These are phyloP conservation scores for Fusarium mexicanum DNA, from an alignment of 2,329 filamentous ascomycete species.

Conservation along the genomic window DNA sequence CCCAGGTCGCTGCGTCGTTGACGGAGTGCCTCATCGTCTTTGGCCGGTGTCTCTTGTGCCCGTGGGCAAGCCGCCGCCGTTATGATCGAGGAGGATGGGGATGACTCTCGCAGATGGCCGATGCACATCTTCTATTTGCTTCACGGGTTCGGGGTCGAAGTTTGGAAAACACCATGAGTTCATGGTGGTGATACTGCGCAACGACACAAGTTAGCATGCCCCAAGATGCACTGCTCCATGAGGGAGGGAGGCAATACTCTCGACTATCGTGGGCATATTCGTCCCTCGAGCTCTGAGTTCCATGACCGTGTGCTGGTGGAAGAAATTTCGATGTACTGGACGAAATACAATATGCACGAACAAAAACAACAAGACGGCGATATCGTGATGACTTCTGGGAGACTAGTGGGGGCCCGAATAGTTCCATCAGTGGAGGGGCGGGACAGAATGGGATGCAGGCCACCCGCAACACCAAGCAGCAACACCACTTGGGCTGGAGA, in stretches of 20 bases:
- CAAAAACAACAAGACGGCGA: neutral
- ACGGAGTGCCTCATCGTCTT: no score
- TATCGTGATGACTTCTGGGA: neutral
- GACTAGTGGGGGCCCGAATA: neutral
- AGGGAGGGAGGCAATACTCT: no score
- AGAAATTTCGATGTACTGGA: neutral
- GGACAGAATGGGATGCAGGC: neutral
- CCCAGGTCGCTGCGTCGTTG: neutral
- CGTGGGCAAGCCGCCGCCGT: neutral
- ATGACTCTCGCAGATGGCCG: neutral
- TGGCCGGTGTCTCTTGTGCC: neutral
- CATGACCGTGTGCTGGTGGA: neutral
- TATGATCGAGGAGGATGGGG: neutral
- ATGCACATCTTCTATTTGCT: neutral
- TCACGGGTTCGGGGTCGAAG: neutral
- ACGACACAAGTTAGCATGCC: neutral
- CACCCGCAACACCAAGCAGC: neutral
- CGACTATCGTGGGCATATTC: no score
- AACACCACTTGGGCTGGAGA: neutral
- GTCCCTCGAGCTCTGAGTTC: neutral
- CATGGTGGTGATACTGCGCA: neutral
- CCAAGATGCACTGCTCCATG: neutral
- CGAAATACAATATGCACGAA: neutral
- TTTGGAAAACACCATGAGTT: constrained; percentile 11
- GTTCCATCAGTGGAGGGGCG: neutral